A percentile compares a stretch with the other conserved stretches of the same genome.
phyloP scores from a whole-genome alignment of 352 stramenopile species.

The Globisporangium sylvaticum region DNA sequence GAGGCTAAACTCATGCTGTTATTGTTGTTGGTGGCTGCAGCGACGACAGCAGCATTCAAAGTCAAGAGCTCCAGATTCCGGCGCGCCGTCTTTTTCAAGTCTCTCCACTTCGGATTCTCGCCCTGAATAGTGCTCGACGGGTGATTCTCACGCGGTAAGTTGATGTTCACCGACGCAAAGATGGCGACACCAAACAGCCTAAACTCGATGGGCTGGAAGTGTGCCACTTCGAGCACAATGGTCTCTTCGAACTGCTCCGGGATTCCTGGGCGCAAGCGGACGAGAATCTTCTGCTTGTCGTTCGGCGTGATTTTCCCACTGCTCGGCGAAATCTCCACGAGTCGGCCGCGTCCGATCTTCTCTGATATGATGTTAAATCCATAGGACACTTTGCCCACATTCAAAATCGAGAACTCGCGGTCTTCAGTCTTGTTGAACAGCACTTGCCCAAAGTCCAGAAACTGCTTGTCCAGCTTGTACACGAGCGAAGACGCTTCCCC shows the following conservation, averaged over 20 bases:
- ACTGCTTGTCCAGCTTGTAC: constrained; percentile 89
- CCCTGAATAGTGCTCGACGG: constrained; percentile 45
- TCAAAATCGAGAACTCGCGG: constrained; percentile 89
- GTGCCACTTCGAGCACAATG: constrained; percentile 90
- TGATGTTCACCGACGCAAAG: constrained; percentile 87
- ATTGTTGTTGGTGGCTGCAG: constrained; percentile 17
- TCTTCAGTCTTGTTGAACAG: constrained; percentile 92
- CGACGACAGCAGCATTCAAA: constrained; percentile 22
- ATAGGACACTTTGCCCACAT: constrained; percentile 92
- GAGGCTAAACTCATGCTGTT: constrained; percentile 4
- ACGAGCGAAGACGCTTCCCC: constrained; percentile 91
- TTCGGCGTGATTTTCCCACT: constrained; percentile 83
- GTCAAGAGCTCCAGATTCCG: constrained; percentile 34
- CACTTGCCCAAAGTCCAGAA: constrained; percentile 92
- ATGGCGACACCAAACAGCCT: constrained; percentile 87
- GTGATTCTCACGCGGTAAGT: constrained; percentile 82
- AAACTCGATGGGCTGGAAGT: constrained; percentile 92
- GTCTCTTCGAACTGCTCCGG: constrained; percentile 85
- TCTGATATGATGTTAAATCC: constrained; percentile 63
- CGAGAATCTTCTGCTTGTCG: constrained; percentile 87
- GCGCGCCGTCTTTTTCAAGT: constrained; percentile 59
- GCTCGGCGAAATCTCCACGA: constrained; percentile 76
- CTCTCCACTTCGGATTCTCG: constrained; percentile 65
- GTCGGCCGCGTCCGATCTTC: constrained; percentile 32
- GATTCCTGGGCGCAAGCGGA: constrained; percentile 86